Percentiles rank a stretch among this genome's conserved stretches.
These are phyloP conservation scores for Penicillium paxilli DNA, from an alignment of 495 filamentous ascomycete species.

Conservation along the genomic window DNA sequence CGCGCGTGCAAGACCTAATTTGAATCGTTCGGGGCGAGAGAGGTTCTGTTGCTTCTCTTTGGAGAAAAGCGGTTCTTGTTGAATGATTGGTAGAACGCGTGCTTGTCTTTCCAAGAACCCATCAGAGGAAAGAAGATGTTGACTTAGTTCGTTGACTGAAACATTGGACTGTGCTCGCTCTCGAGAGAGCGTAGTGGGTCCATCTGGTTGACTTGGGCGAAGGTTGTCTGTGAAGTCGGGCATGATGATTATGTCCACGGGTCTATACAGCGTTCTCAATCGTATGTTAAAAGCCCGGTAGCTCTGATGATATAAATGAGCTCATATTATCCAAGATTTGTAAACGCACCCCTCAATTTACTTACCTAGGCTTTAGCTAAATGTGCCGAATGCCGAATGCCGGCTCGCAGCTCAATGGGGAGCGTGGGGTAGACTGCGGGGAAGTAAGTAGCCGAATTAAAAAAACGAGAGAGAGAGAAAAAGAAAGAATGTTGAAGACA, in stretches of 20 bases:
- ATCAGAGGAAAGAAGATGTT: constrained; percentile 40
- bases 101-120: constrained; percentile 43
- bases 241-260: constrained; percentile 30
- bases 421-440: constrained; percentile 16
- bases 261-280: neutral
- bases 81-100: constrained; percentile 36
- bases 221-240: constrained; percentile 48
- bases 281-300: neutral
- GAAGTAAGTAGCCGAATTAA: constrained; percentile 22
- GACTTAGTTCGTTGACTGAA: constrained; percentile 33
- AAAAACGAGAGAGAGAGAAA: constrained; percentile 7
- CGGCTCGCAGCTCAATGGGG: constrained; percentile 3
- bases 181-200: constrained; percentile 34
- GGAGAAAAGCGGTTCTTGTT: constrained; percentile 37
- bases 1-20: constrained; percentile 46
- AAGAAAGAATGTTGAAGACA: neutral
- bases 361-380: neutral
- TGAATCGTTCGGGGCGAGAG: constrained; percentile 45
- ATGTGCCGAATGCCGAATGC: constrained; percentile 29
- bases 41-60: constrained; percentile 46
- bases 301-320: neutral
- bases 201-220: constrained; percentile 37
- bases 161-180: constrained; percentile 42
- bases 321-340: neutral
- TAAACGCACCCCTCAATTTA: neutral